Percentiles rank a stretch among this genome's conserved stretches.
These are phyloP conservation scores for Carallia pectinifolia DNA, from an alignment of 345 rosid species.

Conservation along the genomic window DNA sequence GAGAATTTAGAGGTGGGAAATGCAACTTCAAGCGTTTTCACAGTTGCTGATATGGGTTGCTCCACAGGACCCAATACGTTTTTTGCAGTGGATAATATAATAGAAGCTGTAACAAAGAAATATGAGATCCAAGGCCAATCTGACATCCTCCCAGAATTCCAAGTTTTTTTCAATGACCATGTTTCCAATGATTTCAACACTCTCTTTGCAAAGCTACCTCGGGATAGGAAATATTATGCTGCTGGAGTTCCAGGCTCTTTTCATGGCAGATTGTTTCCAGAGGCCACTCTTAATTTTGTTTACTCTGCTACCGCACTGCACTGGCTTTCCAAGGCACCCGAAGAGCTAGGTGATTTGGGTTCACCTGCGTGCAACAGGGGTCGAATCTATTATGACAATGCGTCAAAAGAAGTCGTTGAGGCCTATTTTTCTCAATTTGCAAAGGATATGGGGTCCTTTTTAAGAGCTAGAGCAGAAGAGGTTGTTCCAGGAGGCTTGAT, in stretches of 20 bases:
- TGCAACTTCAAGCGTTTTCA: background rate
- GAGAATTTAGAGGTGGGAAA: conserved; percentile 5
- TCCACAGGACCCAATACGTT: conserved; percentile 16
- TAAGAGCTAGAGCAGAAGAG: conserved; percentile 21
- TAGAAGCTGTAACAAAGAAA: background rate
- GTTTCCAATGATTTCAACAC: conserved; percentile 16
- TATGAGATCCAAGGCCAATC: background rate
- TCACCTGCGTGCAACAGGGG: conserved; percentile 9
- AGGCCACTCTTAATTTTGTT: background rate
- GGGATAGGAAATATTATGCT: conserved; percentile 7
- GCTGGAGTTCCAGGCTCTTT: conserved; percentile 21
- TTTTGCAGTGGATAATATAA: background rate
- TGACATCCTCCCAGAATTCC: conserved; percentile 10
- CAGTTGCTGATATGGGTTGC: conserved; percentile 15
- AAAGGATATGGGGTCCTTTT: conserved; percentile 11
- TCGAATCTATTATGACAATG: conserved; percentile 7
- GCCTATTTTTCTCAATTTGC: conserved; percentile 16
- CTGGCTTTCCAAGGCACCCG: conserved; percentile 11
- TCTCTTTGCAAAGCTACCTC: conserved; percentile 12
- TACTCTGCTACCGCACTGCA: conserved; percentile 14
- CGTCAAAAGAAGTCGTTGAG: conserved; percentile 11
- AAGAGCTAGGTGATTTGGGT: conserved; percentile 5
- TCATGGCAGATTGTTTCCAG: conserved; percentile 17
- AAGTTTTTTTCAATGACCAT: conserved; percentile 4
- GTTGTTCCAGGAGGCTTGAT: conserved; percentile 15